phyloP scores from a whole-genome alignment of 345 rosid species.

The Lepidium aucheri region DNA sequence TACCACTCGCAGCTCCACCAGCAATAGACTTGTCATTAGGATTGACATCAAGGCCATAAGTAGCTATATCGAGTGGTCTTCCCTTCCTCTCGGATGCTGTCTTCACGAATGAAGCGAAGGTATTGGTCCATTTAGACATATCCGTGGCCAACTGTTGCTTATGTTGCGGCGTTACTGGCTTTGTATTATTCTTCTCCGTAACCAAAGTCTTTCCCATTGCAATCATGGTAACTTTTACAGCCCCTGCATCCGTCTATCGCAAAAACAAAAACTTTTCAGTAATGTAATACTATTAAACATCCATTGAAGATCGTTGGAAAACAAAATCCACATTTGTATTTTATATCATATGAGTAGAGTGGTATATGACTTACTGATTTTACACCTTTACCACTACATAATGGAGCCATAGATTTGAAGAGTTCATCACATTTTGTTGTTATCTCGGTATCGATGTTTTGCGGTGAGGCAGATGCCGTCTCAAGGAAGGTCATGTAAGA shows the following conservation, averaged over 20 bases:
- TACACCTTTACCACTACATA: background rate
- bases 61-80: background rate
- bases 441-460: background rate
- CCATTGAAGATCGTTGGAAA: too few relatives aligned
- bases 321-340: too few relatives aligned
- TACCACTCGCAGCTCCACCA: background rate
- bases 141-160: background rate
- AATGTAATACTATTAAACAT: too few relatives aligned
- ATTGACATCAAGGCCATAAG: slow-evolving; percentile 18
- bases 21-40: background rate
- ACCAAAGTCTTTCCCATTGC: slow-evolving; percentile 20
- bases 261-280: background rate
- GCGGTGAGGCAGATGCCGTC: background rate
- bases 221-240: background rate
- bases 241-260: slow-evolving; percentile 6
- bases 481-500: slow-evolving; percentile 6
- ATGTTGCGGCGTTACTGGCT: background rate
- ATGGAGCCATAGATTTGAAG: slow-evolving; percentile 6
- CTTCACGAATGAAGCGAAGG: slow-evolving; percentile 6
- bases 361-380: slow-evolving; percentile 13
- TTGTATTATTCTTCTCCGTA: slow-evolving; percentile 3
- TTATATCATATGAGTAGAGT: background rate
- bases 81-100: slow-evolving; percentile 16
- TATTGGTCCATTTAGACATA: slow-evolving; percentile 20
- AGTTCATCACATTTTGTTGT: background rate